Conservation (phyloP, 805 yeast species). For the Zygosaccharomyces bisporus region DNA sequence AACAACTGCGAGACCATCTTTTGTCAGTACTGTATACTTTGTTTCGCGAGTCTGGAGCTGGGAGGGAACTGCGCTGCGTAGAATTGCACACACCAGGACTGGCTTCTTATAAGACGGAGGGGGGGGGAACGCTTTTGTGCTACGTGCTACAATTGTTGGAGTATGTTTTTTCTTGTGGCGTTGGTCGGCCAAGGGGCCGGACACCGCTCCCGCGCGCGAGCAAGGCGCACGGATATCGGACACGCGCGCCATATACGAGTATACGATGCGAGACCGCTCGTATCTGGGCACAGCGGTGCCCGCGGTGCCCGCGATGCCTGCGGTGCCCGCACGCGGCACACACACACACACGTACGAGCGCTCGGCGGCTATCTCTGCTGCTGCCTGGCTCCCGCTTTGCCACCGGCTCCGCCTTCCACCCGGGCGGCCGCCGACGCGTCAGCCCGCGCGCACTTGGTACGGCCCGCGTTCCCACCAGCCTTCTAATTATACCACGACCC, state of each 20-base stretch:
- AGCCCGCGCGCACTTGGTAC: no score
- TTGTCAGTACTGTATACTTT: not conserved
- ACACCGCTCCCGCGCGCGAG: not conserved
- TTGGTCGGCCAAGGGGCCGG: not conserved
- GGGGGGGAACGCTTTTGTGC: no score
- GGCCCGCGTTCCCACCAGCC: no score
- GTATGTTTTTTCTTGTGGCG: conserved; percentile 28
- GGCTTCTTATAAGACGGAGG: no score
- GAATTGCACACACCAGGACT: not conserved
- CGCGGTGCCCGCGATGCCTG: not conserved
- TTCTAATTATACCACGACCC: no score
- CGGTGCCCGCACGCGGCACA: no score
- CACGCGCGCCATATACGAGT: not conserved
- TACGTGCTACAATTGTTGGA: conserved; percentile 33
- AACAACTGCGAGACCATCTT: conserved; percentile 35
- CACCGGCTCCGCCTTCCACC: no score
- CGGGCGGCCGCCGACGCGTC: no score
- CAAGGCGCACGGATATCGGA: not conserved
- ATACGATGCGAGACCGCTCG: not conserved
- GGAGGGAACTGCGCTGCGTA: no score
- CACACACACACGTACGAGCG: no score
- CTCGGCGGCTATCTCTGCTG: not conserved
- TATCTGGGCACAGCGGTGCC: not conserved
- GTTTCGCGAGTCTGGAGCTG: no score
- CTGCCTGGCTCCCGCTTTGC: no score